A percentile compares a stretch with the other conserved stretches of the same genome.
phyloP scores from a whole-genome alignment of 75 land plant genomes.

The Larix kaempferi region DNA sequence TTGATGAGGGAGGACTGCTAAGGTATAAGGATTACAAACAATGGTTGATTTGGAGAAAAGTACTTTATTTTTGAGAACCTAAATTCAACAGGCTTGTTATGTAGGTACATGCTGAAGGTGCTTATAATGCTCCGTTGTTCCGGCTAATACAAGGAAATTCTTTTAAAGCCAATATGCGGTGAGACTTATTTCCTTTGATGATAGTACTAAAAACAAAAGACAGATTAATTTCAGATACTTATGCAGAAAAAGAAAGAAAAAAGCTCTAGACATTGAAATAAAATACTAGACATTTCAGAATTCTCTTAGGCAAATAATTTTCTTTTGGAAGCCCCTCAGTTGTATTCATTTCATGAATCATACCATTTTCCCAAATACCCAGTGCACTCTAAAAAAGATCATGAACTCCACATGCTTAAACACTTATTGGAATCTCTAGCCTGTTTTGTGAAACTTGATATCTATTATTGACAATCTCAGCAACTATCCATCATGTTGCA shows the following conservation, averaged over 20 bases:
- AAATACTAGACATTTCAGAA: not conserved
- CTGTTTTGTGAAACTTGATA: not conserved
- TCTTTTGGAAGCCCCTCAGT: not conserved
- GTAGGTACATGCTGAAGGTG: conserved; percentile 21
- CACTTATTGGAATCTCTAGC: not conserved
- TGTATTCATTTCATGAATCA: not conserved
- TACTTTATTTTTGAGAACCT: not conserved
- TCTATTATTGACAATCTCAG: not conserved
- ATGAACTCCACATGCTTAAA: not conserved
- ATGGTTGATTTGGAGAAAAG: no score
- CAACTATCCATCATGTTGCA: no score
- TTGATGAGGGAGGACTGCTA: not conserved
- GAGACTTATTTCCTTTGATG: not conserved
- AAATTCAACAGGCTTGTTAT: not conserved
- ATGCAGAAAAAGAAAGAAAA: not conserved
- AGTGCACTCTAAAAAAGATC: not conserved
- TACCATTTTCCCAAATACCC: no score
- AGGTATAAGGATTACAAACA: not conserved
- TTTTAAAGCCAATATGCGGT: conserved; percentile 22
- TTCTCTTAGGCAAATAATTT: not conserved
- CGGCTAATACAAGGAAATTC: conserved; percentile 27
- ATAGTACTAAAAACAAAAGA: not conserved
- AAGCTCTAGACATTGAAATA: not conserved
- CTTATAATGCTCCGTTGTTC: conserved; percentile 29
- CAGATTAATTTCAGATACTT: not conserved